These are phyloP conservation scores for Phaeodactylum tricornutum DNA, from an alignment of 108 stramenopile species.

Conservation along the genomic window DNA sequence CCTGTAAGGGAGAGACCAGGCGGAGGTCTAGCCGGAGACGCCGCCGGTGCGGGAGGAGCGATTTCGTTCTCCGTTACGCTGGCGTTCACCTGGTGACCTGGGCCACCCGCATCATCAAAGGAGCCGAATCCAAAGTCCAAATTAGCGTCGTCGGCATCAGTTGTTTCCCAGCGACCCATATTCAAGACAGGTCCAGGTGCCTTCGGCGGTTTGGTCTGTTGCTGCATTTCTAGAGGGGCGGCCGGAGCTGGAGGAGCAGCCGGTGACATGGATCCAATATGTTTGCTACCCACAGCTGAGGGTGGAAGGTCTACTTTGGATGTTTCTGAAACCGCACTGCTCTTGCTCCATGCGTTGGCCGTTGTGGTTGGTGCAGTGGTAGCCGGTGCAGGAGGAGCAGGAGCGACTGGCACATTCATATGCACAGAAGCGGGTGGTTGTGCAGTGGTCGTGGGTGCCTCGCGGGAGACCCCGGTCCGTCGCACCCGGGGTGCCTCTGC, in stretches of 20 bases:
- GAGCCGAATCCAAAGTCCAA: slow-evolving; percentile 84
- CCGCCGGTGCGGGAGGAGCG: slow-evolving; percentile 23
- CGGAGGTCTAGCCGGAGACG: slow-evolving; percentile 76
- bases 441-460: neutral
- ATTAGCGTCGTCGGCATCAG: slow-evolving; percentile 52
- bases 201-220: slow-evolving; percentile 3
- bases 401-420: neutral
- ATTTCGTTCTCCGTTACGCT: too few species aligned
- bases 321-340: too few species aligned
- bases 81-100: slow-evolving; percentile 9
- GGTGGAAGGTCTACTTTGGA: too few species aligned
- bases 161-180: slow-evolving; percentile 83
- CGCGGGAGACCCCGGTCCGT: too few species aligned
- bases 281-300: too few species aligned
- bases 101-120: slow-evolving; percentile 46
- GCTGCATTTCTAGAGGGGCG: too few species aligned
- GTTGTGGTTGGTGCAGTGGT: neutral
- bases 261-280: too few species aligned
- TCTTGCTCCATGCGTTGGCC: slow-evolving; percentile 1
- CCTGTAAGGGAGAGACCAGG: slow-evolving; percentile 63
- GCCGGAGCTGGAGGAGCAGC: slow-evolving; percentile 2
- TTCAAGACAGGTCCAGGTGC: slow-evolving; percentile 60
- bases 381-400: neutral
- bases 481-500: neutral
- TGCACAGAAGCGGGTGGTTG: neutral